Conservation (phyloP, 2,329 filamentous ascomycete species). For the Clonostachys byssicola region DNA sequence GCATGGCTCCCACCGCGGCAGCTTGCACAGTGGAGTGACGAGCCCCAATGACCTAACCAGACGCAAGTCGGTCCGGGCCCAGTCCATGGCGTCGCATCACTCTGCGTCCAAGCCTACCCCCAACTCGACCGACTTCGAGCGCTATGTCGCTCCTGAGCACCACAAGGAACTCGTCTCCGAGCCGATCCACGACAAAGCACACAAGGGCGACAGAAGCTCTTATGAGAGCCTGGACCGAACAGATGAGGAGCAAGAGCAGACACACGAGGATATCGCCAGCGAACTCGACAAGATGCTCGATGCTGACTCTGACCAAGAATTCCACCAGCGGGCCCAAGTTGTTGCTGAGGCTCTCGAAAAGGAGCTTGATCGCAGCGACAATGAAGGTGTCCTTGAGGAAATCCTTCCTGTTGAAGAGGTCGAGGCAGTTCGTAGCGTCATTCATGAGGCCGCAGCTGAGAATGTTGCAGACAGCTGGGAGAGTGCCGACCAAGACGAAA, state of each 20-base stretch:
- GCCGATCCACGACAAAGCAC: slow-evolving; percentile 62
- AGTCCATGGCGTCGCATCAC: slow-evolving; percentile 18
- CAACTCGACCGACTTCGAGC: slow-evolving; percentile 20
- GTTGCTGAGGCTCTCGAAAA: slow-evolving; percentile 45
- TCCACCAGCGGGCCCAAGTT: slow-evolving; percentile 41
- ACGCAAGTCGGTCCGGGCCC: slow-evolving; percentile 27
- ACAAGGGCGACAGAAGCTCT: slow-evolving; percentile 46
- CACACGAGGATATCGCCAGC: slow-evolving; percentile 39
- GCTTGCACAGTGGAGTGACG: slow-evolving; percentile 35
- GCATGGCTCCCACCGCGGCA: slow-evolving; percentile 17
- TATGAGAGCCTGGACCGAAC: slow-evolving; percentile 60
- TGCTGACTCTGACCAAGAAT: slow-evolving; percentile 48
- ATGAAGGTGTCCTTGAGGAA: slow-evolving; percentile 48
- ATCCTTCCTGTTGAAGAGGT: slow-evolving; percentile 28
- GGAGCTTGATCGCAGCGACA: slow-evolving; percentile 50
- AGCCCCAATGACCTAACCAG: slow-evolving; percentile 39
- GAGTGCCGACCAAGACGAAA: slow-evolving; percentile 72
- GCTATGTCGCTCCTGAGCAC: slow-evolving; percentile 37
- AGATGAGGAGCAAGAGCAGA: slow-evolving; percentile 41
- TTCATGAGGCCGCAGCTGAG: slow-evolving; percentile 41
- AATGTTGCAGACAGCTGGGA: slow-evolving; percentile 85
- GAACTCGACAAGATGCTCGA: slow-evolving; percentile 44
- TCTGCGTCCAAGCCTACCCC: slow-evolving; percentile 15
- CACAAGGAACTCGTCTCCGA: slow-evolving; percentile 70
- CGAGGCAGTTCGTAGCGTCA: slow-evolving; percentile 40